phyloP scores from a whole-genome alignment of 2,329 filamentous ascomycete genomes.

The Dactylellina drechsleri region DNA sequence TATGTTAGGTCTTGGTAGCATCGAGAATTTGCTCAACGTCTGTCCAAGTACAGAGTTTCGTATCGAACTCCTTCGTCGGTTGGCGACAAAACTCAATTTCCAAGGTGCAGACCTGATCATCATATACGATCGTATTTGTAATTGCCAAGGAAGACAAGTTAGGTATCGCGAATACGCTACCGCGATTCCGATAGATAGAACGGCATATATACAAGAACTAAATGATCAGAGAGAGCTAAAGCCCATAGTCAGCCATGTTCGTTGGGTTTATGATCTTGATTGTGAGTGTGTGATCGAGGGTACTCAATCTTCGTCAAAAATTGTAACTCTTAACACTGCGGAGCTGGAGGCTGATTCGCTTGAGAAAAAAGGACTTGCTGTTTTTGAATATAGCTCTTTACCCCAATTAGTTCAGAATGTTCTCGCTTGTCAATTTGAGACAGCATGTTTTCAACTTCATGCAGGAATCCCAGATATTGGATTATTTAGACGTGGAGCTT shows the following conservation, averaged over 20 bases:
- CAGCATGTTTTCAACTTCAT: too few species aligned
- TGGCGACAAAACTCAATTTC: not conserved
- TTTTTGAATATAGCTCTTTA: too few species aligned
- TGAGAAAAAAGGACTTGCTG: too few species aligned
- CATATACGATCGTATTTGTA: not conserved
- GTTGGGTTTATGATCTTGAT: conserved; percentile 4
- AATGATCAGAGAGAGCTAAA: not conserved
- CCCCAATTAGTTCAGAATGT: too few species aligned
- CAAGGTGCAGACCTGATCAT: not conserved
- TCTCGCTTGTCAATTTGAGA: too few species aligned
- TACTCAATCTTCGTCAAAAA: not conserved
- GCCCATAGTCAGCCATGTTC: conserved; percentile 3
- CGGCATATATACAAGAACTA: not conserved
- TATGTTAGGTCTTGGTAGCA: not conserved
- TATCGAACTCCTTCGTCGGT: conserved; percentile 4
- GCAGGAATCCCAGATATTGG: too few species aligned
- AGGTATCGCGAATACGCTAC: conserved; percentile 16
- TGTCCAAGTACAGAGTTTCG: not conserved
- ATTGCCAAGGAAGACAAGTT: not conserved
- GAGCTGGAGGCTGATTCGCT: too few species aligned
- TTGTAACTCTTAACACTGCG: not conserved
- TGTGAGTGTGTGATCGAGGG: not conserved
- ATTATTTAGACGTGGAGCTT: too few species aligned
- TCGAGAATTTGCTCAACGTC: not conserved
- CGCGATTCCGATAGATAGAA: not conserved